A percentile compares a stretch with the other conserved stretches of the same genome.
phyloP scores from a whole-genome alignment of 2,329 filamentous ascomycete species.

The Coccinonectria pachysandricola region DNA sequence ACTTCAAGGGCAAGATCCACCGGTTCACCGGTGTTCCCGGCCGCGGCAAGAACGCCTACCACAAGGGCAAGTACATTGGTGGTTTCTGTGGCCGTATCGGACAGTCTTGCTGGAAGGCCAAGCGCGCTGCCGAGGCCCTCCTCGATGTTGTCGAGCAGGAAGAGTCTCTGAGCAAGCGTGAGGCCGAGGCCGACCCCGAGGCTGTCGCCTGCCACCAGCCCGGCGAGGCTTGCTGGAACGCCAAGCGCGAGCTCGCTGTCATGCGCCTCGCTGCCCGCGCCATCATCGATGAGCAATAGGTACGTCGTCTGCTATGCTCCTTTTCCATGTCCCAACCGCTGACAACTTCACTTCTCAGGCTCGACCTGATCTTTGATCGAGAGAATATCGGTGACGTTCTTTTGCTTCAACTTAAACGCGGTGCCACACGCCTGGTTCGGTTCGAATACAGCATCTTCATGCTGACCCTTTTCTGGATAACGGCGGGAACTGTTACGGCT shows the following conservation, averaged over 20 bases:
- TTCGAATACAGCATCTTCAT: conserved; percentile 6
- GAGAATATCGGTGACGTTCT: too few species aligned
- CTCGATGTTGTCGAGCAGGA: conserved; percentile 16
- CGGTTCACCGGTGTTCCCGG: too few species aligned
- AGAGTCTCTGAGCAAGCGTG: conserved; percentile 17
- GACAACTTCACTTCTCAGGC: conserved; percentile 2
- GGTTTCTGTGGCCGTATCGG: conserved; percentile 21
- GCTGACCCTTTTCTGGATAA: conserved; percentile 13
- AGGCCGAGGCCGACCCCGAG: conserved; percentile 11
- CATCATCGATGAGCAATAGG: conserved; percentile 17
- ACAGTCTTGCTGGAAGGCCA: conserved; percentile 29
- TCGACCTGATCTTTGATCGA: too few species aligned
- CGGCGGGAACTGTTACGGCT: conserved; percentile 8
- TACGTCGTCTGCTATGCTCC: conserved; percentile 3
- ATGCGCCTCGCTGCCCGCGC: conserved; percentile 18
- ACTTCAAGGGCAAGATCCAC: too few species aligned
- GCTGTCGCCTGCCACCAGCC: conserved; percentile 18
- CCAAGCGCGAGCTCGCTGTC: conserved; percentile 23
- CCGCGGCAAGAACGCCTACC: conserved; percentile 25
- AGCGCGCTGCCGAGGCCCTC: conserved; percentile 19
- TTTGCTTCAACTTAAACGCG: conserved; percentile 2
- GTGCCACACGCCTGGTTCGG: conserved; percentile 4
- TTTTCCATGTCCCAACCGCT: neutral
- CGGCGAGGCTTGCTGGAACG: conserved; percentile 29
- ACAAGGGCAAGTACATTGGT: conserved; percentile 19